These are phyloP conservation scores for Aspergillus sojae DNA, from an alignment of 2,329 filamentous ascomycete genomes.

Conservation along the genomic window DNA sequence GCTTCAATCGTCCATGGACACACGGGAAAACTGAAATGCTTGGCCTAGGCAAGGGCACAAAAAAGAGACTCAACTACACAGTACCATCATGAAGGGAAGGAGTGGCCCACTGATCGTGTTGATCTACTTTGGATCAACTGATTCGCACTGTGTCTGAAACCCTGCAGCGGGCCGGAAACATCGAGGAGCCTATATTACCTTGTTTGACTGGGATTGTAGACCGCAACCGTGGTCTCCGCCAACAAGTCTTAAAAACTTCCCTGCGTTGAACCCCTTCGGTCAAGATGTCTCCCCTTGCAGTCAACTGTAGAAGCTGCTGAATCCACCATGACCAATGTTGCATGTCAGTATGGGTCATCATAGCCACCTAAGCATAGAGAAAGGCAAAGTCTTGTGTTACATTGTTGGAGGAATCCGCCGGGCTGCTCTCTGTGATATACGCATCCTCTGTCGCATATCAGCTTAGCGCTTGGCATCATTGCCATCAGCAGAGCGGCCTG, in stretches of 20 bases:
- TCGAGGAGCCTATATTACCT: background rate
- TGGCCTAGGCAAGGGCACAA: conserved; percentile 22
- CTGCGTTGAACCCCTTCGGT: background rate
- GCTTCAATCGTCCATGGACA: conserved; percentile 9
- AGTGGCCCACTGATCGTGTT: background rate
- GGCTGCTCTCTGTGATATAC: background rate
- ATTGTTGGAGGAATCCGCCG: background rate
- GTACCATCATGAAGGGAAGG: background rate
- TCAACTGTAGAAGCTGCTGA: background rate
- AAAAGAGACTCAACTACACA: background rate
- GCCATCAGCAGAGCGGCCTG: conserved; percentile 4
- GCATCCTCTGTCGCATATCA: conserved; percentile 4
- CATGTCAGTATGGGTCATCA: background rate
- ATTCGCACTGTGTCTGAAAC: background rate
- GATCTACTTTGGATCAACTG: background rate
- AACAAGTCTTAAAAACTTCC: background rate
- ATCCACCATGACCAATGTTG: background rate
- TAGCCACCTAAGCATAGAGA: background rate
- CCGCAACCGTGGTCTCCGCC: background rate
- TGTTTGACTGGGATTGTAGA: background rate
- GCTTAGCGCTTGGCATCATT: conserved; percentile 13
- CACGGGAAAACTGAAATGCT: conserved; percentile 22
- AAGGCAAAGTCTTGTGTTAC: conserved; percentile 5
- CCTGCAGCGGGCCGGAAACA: background rate
- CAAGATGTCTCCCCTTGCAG: background rate